Evolutionary conservation across 148 eudicot species (phyloP).

Genomic region (Rhododendron williamsianum): DNA sequence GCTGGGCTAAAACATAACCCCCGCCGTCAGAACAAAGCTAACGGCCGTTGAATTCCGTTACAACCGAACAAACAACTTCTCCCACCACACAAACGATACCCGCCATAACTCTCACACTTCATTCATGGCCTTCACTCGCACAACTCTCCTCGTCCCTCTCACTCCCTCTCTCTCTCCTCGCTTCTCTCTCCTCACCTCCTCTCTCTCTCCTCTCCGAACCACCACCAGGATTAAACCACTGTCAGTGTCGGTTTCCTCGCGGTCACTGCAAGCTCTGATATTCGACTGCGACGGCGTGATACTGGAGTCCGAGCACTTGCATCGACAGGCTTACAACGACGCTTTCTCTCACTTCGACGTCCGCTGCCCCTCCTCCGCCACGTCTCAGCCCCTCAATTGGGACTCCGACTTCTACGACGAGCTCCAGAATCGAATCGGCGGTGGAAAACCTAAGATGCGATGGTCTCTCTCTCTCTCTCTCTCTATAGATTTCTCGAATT

Average conservation of each 20-base stretch:
- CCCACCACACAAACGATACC: background rate
- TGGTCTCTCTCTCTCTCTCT: slow-evolving; percentile 36
- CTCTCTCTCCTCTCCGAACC: slow-evolving; percentile 17
- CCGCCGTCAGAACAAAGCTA: background rate
- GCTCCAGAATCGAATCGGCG: slow-evolving; percentile 87
- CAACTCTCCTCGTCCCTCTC: slow-evolving; percentile 21
- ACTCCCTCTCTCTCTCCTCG: slow-evolving; percentile 21
- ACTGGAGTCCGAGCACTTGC: slow-evolving; percentile 85
- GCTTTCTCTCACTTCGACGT: slow-evolving; percentile 81
- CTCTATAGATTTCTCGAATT: background rate
- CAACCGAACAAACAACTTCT: background rate
- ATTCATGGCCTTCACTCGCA: slow-evolving; percentile 33
- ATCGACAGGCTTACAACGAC: slow-evolving; percentile 90
- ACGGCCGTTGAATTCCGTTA: background rate
- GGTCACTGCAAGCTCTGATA: slow-evolving; percentile 57
- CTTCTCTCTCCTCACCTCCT: slow-evolving; percentile 16
- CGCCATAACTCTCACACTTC: background rate
- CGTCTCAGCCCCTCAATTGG: slow-evolving; percentile 61
- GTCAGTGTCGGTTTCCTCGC: slow-evolving; percentile 31
- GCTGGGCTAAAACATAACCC: background rate
- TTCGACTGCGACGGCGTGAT: slow-evolving; percentile 98
- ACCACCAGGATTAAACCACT: slow-evolving; percentile 6
- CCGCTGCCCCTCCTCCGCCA: slow-evolving; percentile 42
- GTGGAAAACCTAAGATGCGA: slow-evolving; percentile 97
- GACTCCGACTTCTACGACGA: slow-evolving; percentile 65